Evolutionary conservation across 1,284 basidiomycete species (phyloP), one percentile per base, ranked within the genome.

Genomic region (Pholiota adiposa): DNA sequence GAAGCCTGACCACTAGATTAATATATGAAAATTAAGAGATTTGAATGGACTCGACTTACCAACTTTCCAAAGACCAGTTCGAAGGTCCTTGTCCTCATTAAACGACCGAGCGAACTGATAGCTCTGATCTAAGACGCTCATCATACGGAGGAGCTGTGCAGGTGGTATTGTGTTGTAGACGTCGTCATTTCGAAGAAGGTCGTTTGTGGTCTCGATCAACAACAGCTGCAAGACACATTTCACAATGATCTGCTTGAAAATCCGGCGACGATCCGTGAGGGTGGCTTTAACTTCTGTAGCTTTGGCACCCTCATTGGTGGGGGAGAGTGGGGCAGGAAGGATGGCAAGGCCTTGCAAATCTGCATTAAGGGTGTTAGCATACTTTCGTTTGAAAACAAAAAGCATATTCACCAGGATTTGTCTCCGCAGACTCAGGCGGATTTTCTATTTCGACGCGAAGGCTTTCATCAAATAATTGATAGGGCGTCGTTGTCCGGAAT

Each of bases 231-330:
- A 84, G 27, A 99, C 97, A 74, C 97, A 99, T 90, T 99, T 99
- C 69, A 99, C 96, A 66, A 99, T 99, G 75, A 99, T 98, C 76
- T 99, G 97, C 73, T 96, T 94, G 86, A 99, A 99, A 55, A 95
- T 89, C 36, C 93, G 87, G 21, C 95, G 89, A 59, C 97, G 88
- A 67, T 94, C 93, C 59, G 77, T 78, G 34, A 87, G 75, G 8
- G 88, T 84, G 25, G 85, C 76, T 57, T 81, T 79, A 11, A 73
- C 68, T 58, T 82, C 82, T 3, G 38, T 27, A 16, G 75, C 63
- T 56, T 77, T 79, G 11, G 77, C 79, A n/a, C n/a, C n/a, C 54
- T 88, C 88, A 61, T 75, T 80, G 49, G 80, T 80, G 5, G 90
- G 88, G 16, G 88, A 88, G 44, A 94, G 79, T 6, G 91, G 93